Evolutionary conservation across 2,329 filamentous ascomycete genomes (phyloP).

Genomic region (Colletotrichum sp.): DNA sequence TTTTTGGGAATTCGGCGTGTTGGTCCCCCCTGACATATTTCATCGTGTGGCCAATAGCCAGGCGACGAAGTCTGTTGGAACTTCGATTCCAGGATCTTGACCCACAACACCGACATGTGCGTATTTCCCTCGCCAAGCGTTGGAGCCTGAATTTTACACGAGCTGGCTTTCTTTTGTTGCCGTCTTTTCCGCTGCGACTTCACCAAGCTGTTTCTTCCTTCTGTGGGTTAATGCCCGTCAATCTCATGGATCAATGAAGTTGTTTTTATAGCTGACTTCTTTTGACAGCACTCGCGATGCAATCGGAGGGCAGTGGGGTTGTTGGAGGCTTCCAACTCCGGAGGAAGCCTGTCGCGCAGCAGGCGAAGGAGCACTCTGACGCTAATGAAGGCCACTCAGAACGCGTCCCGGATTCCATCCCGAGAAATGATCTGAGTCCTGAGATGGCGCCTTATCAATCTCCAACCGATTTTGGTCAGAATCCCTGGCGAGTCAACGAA

Average conservation of each 20-base stretch:
- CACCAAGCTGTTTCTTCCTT: rapidly evolving
- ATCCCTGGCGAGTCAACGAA: not conserved
- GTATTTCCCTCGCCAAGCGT: not conserved
- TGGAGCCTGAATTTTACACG: not conserved
- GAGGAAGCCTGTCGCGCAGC: not conserved
- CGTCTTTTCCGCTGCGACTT: not conserved
- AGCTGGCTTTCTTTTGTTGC: not conserved
- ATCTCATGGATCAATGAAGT: not conserved
- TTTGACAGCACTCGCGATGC: not conserved
- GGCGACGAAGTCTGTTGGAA: not conserved
- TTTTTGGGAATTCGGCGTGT: not conserved
- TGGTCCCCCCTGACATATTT: not conserved
- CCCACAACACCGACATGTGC: not conserved
- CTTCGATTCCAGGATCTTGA: not conserved
- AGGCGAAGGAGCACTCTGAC: not conserved
- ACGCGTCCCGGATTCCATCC: not conserved
- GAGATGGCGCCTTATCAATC: not conserved
- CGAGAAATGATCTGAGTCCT: not conserved
- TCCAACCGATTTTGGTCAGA: rapidly evolving
- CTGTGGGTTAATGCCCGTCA: not conserved
- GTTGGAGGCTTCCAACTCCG: not conserved
- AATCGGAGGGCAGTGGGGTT: not conserved
- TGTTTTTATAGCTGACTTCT: not conserved
- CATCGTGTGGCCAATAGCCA: not conserved
- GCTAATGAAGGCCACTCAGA: not conserved